Conservation (phyloP, 1,284 basidiomycete genomes). For the Trichosporon sp. region DNA sequence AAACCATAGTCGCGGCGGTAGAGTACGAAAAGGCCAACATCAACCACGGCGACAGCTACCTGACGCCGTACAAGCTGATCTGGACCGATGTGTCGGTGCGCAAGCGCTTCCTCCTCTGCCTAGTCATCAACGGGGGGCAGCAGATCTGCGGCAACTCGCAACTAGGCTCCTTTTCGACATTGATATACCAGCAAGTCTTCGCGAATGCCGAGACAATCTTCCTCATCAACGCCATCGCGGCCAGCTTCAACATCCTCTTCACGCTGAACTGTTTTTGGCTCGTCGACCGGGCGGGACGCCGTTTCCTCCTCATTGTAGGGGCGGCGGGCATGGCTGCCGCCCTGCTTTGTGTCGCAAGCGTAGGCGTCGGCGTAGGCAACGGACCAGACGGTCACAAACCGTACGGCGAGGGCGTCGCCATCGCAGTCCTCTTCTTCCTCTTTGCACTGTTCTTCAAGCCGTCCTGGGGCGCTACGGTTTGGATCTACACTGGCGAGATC, state of each 20-base stretch:
- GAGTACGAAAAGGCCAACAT: conserved; percentile 15
- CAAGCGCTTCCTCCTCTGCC: conserved; percentile 19
- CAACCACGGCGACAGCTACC: conserved; percentile 3
- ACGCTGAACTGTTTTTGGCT: conserved; percentile 13
- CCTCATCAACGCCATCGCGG: conserved; percentile 23
- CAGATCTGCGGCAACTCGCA: conserved; percentile 20
- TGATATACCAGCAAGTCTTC: conserved; percentile 23
- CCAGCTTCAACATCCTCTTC: conserved; percentile 17
- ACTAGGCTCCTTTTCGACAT: conserved; percentile 17
- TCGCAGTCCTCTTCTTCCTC: conserved; percentile 12
- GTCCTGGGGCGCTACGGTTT: conserved; percentile 24
- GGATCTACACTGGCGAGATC: conserved; percentile 22
- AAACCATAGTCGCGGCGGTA: conserved; percentile 18
- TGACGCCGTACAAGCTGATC: conserved; percentile 9
- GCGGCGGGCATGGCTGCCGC: conserved; percentile 16
- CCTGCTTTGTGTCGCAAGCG: conserved; percentile 16
- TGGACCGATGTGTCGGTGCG: conserved; percentile 20
- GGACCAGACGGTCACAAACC: conserved; percentile 11
- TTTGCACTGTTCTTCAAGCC: conserved; percentile 6
- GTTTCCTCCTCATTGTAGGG: background rate
- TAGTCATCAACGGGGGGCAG: conserved; percentile 22
- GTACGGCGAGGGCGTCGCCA: conserved; percentile 17
- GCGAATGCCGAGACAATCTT: conserved; percentile 16
- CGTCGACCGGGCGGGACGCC: background rate
- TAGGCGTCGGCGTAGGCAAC: conserved; percentile 11